Evolutionary conservation across 2,329 filamentous ascomycete genomes (phyloP).

Genomic region (Scedosporium dehoogii): DNA sequence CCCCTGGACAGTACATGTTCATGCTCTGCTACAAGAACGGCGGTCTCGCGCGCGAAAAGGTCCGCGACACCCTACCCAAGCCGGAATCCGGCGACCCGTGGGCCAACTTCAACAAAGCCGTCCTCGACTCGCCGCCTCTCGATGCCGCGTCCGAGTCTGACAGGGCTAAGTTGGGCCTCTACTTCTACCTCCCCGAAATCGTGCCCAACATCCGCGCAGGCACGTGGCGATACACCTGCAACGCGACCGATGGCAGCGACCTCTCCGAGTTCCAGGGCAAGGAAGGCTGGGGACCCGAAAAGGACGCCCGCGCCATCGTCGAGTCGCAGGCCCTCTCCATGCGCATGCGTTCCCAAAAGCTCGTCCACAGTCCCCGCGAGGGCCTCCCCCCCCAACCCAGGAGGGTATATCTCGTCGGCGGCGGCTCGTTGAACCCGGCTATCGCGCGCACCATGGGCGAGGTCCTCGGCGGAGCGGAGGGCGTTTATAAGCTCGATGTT

Average conservation of each 20-base stretch:
- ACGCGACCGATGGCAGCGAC: constrained; percentile 43
- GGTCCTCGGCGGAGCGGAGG: constrained; percentile 79
- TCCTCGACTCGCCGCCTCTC: constrained; percentile 59
- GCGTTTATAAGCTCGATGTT: constrained; percentile 87
- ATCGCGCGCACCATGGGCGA: constrained; percentile 79
- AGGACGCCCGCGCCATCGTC: constrained; percentile 78
- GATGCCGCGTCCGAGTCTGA: constrained; percentile 45
- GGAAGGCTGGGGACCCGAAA: constrained; percentile 36
- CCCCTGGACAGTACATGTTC: constrained; percentile 91
- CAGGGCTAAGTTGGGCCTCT: constrained; percentile 78
- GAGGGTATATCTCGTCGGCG: constrained; percentile 88
- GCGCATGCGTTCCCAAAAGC: constrained; percentile 69
- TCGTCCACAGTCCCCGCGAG: constrained; percentile 50
- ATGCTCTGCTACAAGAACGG: constrained; percentile 99
- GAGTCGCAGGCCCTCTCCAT: constrained; percentile 94
- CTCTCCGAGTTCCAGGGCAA: constrained; percentile 23
- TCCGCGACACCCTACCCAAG: constrained; percentile 69
- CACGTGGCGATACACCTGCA: constrained; percentile 70
- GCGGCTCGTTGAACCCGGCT: constrained; percentile 79
- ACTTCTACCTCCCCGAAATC: constrained; percentile 90
- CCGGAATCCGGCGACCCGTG: constrained; percentile 47
- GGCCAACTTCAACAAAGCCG: constrained; percentile 68
- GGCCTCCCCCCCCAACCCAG: constrained; percentile 72
- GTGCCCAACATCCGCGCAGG: constrained; percentile 83
- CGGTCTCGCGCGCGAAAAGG: constrained; percentile 79